A percentile compares a stretch with the other conserved stretches of the same genome.
phyloP scores from a whole-genome alignment of 805 yeast species.

The Myxozyma nipponensis region DNA sequence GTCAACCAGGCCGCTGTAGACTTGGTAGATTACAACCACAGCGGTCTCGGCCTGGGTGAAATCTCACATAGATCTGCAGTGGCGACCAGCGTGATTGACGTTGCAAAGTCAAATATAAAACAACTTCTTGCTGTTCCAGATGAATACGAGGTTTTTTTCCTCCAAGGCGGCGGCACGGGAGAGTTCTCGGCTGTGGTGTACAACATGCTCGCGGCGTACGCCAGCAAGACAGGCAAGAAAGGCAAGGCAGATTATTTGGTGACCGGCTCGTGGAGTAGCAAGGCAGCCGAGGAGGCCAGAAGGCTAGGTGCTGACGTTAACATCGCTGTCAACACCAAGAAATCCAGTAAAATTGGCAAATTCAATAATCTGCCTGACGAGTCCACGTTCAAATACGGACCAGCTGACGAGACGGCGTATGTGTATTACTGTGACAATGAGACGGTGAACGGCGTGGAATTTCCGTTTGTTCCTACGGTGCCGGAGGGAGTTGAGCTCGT shows the following conservation, averaged over 20 bases:
- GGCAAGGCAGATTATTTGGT: slow-evolving; percentile 84
- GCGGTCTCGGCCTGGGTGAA: slow-evolving; percentile 89
- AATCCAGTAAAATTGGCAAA: slow-evolving; percentile 45
- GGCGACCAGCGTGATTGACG: slow-evolving; percentile 72
- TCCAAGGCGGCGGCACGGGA: slow-evolving; percentile 98
- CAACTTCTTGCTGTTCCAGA: slow-evolving; percentile 75
- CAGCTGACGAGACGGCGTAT: slow-evolving; percentile 68
- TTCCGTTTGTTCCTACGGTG: slow-evolving; percentile 51
- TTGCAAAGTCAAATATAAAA: slow-evolving; percentile 63
- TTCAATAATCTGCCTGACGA: slow-evolving; percentile 65
- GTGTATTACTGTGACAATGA: slow-evolving; percentile 94
- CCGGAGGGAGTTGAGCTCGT: slow-evolving; percentile 75
- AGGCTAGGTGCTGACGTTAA: slow-evolving; percentile 77
- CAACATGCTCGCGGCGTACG: slow-evolving; percentile 72
- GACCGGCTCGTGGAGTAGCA: slow-evolving; percentile 93
- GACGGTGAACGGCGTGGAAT: slow-evolving; percentile 94
- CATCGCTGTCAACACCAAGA: slow-evolving; percentile 62
- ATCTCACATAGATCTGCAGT: slow-evolving; percentile 90
- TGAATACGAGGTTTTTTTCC: slow-evolving; percentile 87
- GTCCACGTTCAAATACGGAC: slow-evolving; percentile 51
- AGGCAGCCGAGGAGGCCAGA: slow-evolving; percentile 79
- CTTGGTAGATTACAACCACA: slow-evolving; percentile 61
- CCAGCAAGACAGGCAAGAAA: slow-evolving; percentile 63
- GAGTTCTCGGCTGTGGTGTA: slow-evolving; percentile 88
- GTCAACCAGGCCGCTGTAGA: slow-evolving; percentile 85